Percentiles rank a stretch among this genome's conserved stretches.
Evolutionary conservation across 495 filamentous ascomycete genomes (phyloP).

Genomic region (Corynascus novoguineensis): DNA sequence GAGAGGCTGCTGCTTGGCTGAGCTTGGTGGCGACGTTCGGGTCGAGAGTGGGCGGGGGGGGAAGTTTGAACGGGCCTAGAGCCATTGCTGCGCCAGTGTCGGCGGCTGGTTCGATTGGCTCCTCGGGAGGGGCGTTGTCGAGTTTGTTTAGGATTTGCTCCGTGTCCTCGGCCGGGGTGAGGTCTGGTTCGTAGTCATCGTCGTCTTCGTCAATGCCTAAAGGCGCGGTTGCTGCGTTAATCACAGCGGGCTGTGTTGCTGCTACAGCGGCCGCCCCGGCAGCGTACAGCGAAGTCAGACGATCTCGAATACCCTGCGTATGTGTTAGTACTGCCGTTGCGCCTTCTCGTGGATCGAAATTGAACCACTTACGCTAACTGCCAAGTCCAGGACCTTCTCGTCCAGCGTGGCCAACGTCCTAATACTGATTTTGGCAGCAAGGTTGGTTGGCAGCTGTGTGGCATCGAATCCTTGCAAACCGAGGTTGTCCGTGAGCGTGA

Average conservation of each 20-base stretch:
- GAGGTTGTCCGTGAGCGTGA: constrained; percentile 70
- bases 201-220: constrained; percentile 62
- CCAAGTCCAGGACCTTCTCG: constrained; percentile 56
- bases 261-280: constrained; percentile 16
- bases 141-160: constrained; percentile 68
- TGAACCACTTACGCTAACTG: constrained; percentile 51
- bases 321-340: constrained; percentile 23
- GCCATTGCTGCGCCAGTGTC: constrained; percentile 43
- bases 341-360: neutral
- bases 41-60: constrained; percentile 67
- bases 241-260: constrained; percentile 32
- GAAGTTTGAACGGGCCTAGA: constrained; percentile 64
- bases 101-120: constrained; percentile 23
- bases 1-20: constrained; percentile 61
- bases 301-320: constrained; percentile 35
- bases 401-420: constrained; percentile 62
- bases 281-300: constrained; percentile 31
- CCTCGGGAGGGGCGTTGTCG: constrained; percentile 56
- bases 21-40: constrained; percentile 61
- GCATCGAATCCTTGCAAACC: constrained; percentile 77
- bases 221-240: constrained; percentile 45
- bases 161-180: constrained; percentile 61
- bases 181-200: constrained; percentile 86
- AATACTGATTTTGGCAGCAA: constrained; percentile 72
- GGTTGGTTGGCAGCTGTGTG: constrained; percentile 61